Evolutionary conservation across 768 basidiomycete genomes (phyloP).

Genomic region (Phaffia australis): DNA sequence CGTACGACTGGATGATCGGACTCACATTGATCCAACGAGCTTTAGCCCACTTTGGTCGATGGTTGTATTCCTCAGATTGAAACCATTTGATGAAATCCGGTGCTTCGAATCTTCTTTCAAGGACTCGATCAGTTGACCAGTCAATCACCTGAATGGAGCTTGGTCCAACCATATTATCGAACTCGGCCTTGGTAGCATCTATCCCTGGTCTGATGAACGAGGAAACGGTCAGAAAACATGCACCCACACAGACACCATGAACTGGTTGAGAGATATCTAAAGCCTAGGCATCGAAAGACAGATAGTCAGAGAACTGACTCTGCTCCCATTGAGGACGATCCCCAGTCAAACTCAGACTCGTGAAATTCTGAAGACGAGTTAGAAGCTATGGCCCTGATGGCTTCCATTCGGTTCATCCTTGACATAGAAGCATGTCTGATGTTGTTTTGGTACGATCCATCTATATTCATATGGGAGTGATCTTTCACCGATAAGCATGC

Average conservation of each 20-base stretch:
- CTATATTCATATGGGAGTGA: too few relatives aligned
- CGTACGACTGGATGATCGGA: neutral
- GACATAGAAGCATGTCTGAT: too few relatives aligned
- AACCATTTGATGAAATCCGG: conserved; percentile 19
- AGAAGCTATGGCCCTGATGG: too few relatives aligned
- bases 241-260: too few relatives aligned
- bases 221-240: too few relatives aligned
- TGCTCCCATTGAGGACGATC: conserved; percentile 14
- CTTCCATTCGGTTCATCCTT: too few relatives aligned
- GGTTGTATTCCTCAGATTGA: neutral
- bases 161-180: conserved; percentile 2
- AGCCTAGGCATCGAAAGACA: neutral
- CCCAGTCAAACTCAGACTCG: conserved; percentile 9
- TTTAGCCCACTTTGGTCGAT: conserved; percentile 7
- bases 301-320: neutral
- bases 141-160: conserved; percentile 15
- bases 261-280: neutral
- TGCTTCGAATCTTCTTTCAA: conserved; percentile 10
- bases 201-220: conserved; percentile 10
- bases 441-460: too few relatives aligned
- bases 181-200: conserved; percentile 3
- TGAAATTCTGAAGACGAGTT: neutral
- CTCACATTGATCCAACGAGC: conserved; percentile 21
- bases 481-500: too few relatives aligned
- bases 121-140: conserved; percentile 11